These are phyloP conservation scores for Diaporthe aspalathi DNA, from an alignment of 2,329 filamentous ascomycete genomes.

Conservation along the genomic window DNA sequence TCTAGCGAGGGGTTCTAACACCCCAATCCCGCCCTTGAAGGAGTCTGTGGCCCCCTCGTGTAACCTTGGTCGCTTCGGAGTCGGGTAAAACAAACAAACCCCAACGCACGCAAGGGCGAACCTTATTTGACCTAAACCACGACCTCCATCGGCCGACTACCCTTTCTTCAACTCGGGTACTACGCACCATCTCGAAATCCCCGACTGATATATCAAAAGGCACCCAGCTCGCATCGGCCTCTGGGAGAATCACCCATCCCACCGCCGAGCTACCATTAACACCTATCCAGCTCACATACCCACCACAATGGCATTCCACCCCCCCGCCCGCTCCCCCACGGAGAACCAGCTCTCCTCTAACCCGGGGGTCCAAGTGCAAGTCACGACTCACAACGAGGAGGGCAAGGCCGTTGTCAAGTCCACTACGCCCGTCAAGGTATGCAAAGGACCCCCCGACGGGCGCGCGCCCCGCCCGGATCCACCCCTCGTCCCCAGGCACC, in stretches of 20 bases:
- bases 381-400: constrained; percentile 36
- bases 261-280: neutral
- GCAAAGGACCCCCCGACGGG: too few relatives aligned
- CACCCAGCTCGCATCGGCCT: neutral
- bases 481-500: too few relatives aligned
- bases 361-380: constrained; percentile 31
- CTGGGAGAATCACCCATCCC: neutral
- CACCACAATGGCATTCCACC: constrained; percentile 42
- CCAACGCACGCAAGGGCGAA: neutral
- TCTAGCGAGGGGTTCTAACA: neutral
- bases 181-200: neutral
- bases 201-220: neutral
- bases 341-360: constrained; percentile 38
- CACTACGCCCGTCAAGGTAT: constrained; percentile 37
- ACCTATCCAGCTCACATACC: constrained; percentile 49
- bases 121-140: constrained; percentile 15
- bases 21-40: neutral
- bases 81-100: neutral
- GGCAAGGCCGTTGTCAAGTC: constrained; percentile 37
- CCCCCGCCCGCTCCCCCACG: constrained; percentile 38
- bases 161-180: neutral
- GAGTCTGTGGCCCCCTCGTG: neutral
- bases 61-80: constrained; percentile 13
- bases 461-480: too few relatives aligned
- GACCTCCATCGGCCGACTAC: neutral